Base-by-base conservation (phyloP, 805 yeast genomes). In the Priceomyces melissophilus region DNA sequence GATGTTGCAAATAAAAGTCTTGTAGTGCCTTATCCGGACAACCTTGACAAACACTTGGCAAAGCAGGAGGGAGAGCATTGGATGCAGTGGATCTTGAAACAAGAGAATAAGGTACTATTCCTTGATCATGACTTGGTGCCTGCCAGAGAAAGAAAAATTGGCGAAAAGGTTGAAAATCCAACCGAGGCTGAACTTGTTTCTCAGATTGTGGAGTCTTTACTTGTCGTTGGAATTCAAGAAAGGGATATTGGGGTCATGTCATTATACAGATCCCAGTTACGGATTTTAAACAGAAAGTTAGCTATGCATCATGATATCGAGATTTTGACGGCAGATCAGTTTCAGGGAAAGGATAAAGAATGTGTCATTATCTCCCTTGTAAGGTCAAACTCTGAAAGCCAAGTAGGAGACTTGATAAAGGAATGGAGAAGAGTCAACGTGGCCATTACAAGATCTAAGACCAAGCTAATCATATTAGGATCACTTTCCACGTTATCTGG, bases 341-440 rank as follows among this genome's bases (percentile, higher is more conserved):
- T 85, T 54, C 99, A 93, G 63, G 99, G 99, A 0, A 74, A 97
- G 41, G 99, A 93, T 61, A 93, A 91, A 54, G 91, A 87, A 26
- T 86, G 96, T 55, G 79, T 93, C 11, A 80, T 93, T 5, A 86
- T 93, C 2, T 91, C 98, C 0, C 67, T 93, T 50, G 99, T 93
- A 3, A 69, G 96, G 37, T 83, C 96, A 3, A 89, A 90, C 57
- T 70, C 69, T 1, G 75, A 75, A 14, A 67, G 71, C 8, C 71
- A 69, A 31, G 81, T 86, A 1, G 98, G 98, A 0, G 85, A 85
- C 23, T 68, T 93, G 33, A 65, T 93, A 32, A 79, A 76, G 46
- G 98, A 93, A 52, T 84, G 96, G 90, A 72, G 97, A 47, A 75
- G 99, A 44, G 76, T 93, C 35, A 93, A 93, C 61, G 99, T 93